Evolutionary conservation across 192 early-diverging fungal species (phyloP).

Genomic region (Backusella circina): DNA sequence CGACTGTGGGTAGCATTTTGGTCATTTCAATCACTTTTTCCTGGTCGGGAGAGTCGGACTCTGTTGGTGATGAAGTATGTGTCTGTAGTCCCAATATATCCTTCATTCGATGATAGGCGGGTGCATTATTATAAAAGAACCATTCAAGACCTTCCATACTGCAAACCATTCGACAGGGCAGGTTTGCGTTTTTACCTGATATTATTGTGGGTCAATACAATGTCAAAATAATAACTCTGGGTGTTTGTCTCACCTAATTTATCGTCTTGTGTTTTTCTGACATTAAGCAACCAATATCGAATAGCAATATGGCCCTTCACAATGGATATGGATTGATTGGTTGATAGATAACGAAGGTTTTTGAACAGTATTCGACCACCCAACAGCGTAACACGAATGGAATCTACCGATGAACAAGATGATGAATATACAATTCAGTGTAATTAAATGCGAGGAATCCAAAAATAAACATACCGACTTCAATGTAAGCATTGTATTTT

Average conservation of each 20-base stretch:
- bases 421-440: neutral
- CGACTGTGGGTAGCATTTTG: constrained; percentile 14
- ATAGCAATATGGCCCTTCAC: constrained; percentile 72
- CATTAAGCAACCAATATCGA: constrained; percentile 68
- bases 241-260: constrained; percentile 22
- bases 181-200: constrained; percentile 8
- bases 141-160: constrained; percentile 73
- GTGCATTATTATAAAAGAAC: constrained; percentile 77
- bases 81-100: constrained; percentile 38
- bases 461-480: constrained; percentile 63
- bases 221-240: neutral
- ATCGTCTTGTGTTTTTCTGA: constrained; percentile 35
- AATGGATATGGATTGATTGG: constrained; percentile 65
- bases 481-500: constrained; percentile 60
- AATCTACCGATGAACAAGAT: constrained; percentile 43
- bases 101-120: constrained; percentile 61
- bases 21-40: neutral
- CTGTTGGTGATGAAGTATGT: neutral
- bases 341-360: constrained; percentile 68
- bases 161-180: constrained; percentile 59
- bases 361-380: constrained; percentile 75
- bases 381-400: constrained; percentile 63
- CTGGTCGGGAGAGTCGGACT: neutral
- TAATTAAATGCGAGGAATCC: neutral
- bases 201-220: neutral